Evolutionary conservation across 2,329 filamentous ascomycete species (phyloP).

Genomic region (Botrytis porri): DNA sequence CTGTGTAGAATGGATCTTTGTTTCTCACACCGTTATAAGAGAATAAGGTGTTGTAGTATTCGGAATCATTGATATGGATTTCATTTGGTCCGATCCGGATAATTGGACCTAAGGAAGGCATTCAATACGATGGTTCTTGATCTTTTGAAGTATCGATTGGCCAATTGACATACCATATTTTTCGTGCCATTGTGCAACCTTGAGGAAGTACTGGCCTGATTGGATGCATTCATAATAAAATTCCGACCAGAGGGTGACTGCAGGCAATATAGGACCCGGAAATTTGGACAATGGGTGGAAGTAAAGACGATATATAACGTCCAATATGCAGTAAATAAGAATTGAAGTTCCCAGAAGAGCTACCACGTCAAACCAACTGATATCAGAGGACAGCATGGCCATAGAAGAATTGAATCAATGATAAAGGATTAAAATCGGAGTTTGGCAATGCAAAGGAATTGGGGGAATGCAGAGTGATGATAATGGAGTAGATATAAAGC

Average conservation of each 20-base stretch:
- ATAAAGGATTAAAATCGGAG: neutral
- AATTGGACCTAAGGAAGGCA: slow-evolving; percentile 21
- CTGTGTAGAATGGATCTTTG: slow-evolving; percentile 24
- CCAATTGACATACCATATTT: neutral
- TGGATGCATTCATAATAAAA: slow-evolving; percentile 11
- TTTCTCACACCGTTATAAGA: slow-evolving; percentile 19
- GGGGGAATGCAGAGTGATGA: slow-evolving; percentile 1
- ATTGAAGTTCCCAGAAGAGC: slow-evolving; percentile 8
- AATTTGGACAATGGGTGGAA: slow-evolving; percentile 18
- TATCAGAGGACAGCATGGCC: neutral
- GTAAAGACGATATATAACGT: slow-evolving; percentile 17
- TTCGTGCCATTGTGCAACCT: slow-evolving; percentile 11
- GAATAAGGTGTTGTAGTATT: slow-evolving; percentile 31
- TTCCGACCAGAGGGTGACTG: slow-evolving; percentile 9
- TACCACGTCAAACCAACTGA: neutral
- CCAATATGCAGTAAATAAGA: slow-evolving; percentile 10
- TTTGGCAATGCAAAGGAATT: neutral
- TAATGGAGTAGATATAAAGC: slow-evolving; percentile 2
- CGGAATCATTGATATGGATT: slow-evolving; percentile 24
- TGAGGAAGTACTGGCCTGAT: slow-evolving; percentile 7
- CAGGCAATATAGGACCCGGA: slow-evolving; percentile 18
- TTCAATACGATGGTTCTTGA: neutral
- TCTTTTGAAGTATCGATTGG: neutral
- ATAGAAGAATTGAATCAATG: neutral
- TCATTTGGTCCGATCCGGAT: slow-evolving; percentile 27